Evolutionary conservation across 495 filamentous ascomycete genomes (phyloP), one percentile per base, ranked within the genome.

Genomic region (Penicillium silybi): DNA sequence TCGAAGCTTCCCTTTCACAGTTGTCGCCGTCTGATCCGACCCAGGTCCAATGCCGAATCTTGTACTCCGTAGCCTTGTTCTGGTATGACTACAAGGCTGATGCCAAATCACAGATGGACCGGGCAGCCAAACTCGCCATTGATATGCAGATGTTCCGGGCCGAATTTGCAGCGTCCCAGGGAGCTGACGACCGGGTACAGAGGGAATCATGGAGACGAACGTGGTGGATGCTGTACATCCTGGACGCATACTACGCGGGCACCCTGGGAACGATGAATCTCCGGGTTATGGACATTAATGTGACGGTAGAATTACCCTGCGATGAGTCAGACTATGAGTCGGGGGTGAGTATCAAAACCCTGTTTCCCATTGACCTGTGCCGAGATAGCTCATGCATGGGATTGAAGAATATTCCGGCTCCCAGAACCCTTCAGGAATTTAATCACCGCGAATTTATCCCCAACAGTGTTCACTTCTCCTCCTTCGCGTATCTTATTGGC

Each of bases 401-500:
- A n/a, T n/a, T n/a, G n/a, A n/a, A 89, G 86, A 63, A 72, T 32
- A 85, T 90, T 39, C 85, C 84, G 0, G 64, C 69, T 1, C 76
- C 85, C 1, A 77, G 73, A 54, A 83, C 80, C 17, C 66, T 89
- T 9, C 76, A 85, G 52, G 85, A 90, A 37, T 89, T 89, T 59
- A 84, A 92, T 55, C 80, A 84, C 53, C 77, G 83, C 29, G 68
- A 83, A 44, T 90, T 91, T 58, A 71, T 76, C 3, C 70, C 69
- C 6, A 80, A 85, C 37, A 77, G 82, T 23, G 72, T 74, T n/a
- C n/a, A n/a, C n/a, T 92, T 88, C 61, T 90, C 87, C 15, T 90
- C 87, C 3, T 90, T 86, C 52, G 74, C 87, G 4, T 91, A 92
- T 57, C 85, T 88, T 10, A 82, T 92, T 44, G 74, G 76, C 34